These are phyloP conservation scores for Ophiocordyceps sinensis DNA, from an alignment of 2,329 filamentous ascomycete species.

Conservation along the genomic window DNA sequence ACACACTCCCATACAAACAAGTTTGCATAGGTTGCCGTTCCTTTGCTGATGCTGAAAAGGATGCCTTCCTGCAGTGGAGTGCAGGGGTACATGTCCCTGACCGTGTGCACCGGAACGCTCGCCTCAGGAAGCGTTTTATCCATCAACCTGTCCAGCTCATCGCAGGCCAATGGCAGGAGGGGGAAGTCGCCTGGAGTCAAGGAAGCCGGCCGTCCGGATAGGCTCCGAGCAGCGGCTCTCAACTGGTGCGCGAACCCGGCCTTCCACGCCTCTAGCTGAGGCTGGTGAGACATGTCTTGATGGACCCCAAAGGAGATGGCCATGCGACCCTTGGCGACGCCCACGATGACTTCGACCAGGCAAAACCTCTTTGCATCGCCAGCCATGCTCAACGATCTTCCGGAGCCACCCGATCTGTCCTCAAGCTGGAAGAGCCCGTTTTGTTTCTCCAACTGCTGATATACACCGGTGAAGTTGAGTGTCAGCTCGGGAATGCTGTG, in stretches of 20 bases:
- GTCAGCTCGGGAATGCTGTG: background rate
- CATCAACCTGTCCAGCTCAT: background rate
- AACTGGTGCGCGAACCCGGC: background rate
- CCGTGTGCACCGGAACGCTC: background rate
- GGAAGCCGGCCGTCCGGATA: background rate
- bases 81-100: background rate
- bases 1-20: background rate
- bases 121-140: background rate
- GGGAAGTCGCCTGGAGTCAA: background rate
- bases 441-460: background rate
- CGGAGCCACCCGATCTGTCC: background rate
- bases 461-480: background rate
- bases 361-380: background rate
- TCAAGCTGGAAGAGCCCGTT: background rate
- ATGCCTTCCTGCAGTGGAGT: constrained; percentile 1
- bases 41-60: background rate
- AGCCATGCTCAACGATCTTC: too few species aligned
- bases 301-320: background rate
- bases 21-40: background rate
- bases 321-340: background rate
- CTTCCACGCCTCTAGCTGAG: background rate
- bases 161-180: background rate
- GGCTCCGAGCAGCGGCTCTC: background rate
- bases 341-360: background rate
- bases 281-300: background rate